Evolutionary conservation across 805 yeast genomes (phyloP).

Genomic region (Starmerella cellae): DNA sequence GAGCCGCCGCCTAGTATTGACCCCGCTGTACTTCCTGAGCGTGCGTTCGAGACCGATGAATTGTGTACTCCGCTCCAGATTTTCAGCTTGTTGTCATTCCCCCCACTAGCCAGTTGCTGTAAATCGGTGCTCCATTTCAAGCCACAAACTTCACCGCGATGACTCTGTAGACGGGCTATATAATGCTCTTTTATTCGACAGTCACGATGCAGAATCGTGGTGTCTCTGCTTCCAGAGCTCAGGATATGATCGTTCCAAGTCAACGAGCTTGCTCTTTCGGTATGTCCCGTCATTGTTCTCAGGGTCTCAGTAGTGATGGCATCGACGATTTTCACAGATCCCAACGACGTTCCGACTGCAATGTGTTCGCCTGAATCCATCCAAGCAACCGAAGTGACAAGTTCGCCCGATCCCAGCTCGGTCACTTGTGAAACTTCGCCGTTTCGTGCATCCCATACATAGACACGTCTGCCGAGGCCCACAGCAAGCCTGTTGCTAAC

Average conservation of each 20-base stretch:
- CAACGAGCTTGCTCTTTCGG: conserved; percentile 67
- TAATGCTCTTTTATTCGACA: conserved; percentile 78
- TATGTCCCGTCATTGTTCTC: conserved; percentile 86
- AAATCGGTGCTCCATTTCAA: conserved; percentile 85
- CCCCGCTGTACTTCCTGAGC: neutral
- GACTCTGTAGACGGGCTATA: conserved; percentile 55
- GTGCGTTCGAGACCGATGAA: neutral
- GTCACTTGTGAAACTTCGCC: conserved; percentile 75
- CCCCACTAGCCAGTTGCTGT: conserved; percentile 87
- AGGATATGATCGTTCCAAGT: conserved; percentile 91
- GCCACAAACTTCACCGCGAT: conserved; percentile 93
- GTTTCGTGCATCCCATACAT: conserved; percentile 77
- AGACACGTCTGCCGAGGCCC: conserved; percentile 77
- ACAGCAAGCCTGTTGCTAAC: conserved; percentile 78
- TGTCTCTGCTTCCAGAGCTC: conserved; percentile 77
- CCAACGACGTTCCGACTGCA: conserved; percentile 80
- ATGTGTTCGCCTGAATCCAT: conserved; percentile 87
- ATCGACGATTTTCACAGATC: conserved; percentile 91
- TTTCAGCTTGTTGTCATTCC: conserved; percentile 75
- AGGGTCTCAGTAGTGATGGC: conserved; percentile 69
- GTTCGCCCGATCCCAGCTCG: conserved; percentile 54
- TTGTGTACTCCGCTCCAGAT: conserved; percentile 70
- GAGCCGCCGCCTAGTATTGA: neutral
- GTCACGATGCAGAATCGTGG: conserved; percentile 75
- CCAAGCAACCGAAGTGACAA: conserved; percentile 80